phyloP scores from a whole-genome alignment of 1,139 yeast genomes.

The Pichia sp. region DNA sequence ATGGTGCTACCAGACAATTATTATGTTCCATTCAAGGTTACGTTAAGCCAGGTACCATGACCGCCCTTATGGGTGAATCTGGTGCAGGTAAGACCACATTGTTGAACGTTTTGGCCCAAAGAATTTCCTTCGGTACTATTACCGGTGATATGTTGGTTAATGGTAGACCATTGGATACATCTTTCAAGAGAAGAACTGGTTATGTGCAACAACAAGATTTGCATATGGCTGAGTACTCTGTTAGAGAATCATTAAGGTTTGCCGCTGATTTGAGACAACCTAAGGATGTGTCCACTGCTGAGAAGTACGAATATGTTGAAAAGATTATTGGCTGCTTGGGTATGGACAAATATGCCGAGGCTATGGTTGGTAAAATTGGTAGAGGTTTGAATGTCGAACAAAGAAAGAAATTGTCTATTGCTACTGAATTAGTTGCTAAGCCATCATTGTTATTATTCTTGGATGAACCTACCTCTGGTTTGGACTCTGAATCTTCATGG shows the following conservation, averaged over 20 bases:
- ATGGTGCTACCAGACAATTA: constrained; percentile 36
- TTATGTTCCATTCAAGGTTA: constrained; percentile 42
- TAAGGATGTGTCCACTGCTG: constrained; percentile 38
- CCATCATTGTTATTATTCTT: constrained; percentile 45
- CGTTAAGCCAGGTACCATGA: constrained; percentile 52
- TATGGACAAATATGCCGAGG: constrained; percentile 50
- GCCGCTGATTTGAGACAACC: constrained; percentile 52
- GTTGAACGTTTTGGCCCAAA: constrained; percentile 51
- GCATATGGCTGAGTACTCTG: constrained; percentile 47
- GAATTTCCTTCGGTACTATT: constrained; percentile 46
- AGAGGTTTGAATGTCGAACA: constrained; percentile 58
- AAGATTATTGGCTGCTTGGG: constrained; percentile 44
- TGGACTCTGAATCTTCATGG: constrained; percentile 53
- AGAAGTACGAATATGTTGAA: constrained; percentile 47
- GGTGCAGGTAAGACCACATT: constrained; percentile 70
- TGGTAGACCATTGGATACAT: constrained; percentile 40
- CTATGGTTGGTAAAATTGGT: constrained; percentile 49
- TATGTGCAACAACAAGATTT: constrained; percentile 58
- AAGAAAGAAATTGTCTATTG: constrained; percentile 36
- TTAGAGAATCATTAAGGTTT: constrained; percentile 47
- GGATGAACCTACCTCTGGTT: constrained; percentile 51
- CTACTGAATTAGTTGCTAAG: constrained; percentile 48
- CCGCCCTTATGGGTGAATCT: constrained; percentile 65
- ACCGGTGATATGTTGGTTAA: constrained; percentile 53
- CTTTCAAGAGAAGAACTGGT: constrained; percentile 51